Base-by-base conservation (phyloP, 148 eudicot genomes). In the Rhododendron williamsianum region DNA sequence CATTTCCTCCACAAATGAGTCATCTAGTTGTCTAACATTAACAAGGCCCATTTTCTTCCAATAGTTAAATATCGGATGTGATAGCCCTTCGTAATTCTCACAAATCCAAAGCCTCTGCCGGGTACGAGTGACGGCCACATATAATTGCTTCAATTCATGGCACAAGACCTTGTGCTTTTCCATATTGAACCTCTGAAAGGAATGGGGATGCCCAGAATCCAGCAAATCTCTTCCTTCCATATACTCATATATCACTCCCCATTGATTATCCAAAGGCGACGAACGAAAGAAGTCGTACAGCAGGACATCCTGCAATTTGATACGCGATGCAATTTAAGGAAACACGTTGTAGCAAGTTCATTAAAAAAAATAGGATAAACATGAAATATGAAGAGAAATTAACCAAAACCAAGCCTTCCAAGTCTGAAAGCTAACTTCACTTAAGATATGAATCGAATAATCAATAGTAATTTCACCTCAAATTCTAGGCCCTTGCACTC, bases 401-500 rank as follows among this genome's bases (percentile, higher is more conserved):
- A 65, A 0, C 3, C 9, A 1, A 8, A 65, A 65, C 0, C 6
- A 9, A 65, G 54, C 71, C 71, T 63, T 13, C 10, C 30, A n/a
- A 65, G 27, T 23, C 30, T n/a, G 8, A 49, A 46, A 78, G 38
- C 23, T 16, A 36, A 23, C 52, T 78, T 25, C 52, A 21, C 35
- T 48, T 23, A 3, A 21, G 12, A 10, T 25, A 43, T 33, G 2
- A 38, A 38, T 38, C 41, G 5, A 38, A 38, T 38, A 38, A 38
- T 38, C 41, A 38, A 38, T 38, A 38, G 41, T 38, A 38, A 38
- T 38, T 38, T 38, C 41, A 92, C 97, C 94, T 94, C 93, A 90
- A 94, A 94, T 81, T 94, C 97, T 41, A 94, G 89, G 51, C 95
- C 97, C 84, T 94, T 94, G 90, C 97, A 94, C 88, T 94, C 97